Conservation (phyloP, 805 yeast genomes). For the Candida alai region DNA sequence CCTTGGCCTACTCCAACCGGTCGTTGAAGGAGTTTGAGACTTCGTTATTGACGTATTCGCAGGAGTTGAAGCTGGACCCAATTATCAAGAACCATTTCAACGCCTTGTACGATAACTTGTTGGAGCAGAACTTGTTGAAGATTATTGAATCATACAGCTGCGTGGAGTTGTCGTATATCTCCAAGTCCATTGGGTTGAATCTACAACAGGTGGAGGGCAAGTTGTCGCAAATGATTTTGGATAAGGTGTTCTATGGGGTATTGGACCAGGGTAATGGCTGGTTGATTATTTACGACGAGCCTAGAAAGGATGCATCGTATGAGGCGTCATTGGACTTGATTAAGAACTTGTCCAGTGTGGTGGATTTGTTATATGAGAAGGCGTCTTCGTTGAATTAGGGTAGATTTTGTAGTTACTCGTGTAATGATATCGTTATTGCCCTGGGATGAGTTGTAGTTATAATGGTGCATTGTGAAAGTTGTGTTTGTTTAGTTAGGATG, state of each 20-base stretch:
- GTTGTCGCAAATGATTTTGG: slow-evolving; percentile 93
- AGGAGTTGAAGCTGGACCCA: slow-evolving; percentile 79
- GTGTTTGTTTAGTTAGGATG: no score
- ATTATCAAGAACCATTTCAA: slow-evolving; percentile 89
- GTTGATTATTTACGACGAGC: slow-evolving; percentile 88
- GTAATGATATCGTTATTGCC: slow-evolving; percentile 4
- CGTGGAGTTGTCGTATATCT: slow-evolving; percentile 88
- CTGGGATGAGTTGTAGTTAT: slow-evolving; percentile 5
- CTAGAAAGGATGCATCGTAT: slow-evolving; percentile 82
- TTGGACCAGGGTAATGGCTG: slow-evolving; percentile 98
- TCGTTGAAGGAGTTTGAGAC: slow-evolving; percentile 87
- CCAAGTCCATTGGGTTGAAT: slow-evolving; percentile 84
- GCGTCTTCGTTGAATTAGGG: slow-evolving; percentile 74
- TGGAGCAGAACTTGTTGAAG: slow-evolving; percentile 90
- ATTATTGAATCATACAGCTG: slow-evolving; percentile 95
- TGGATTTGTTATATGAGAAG: slow-evolving; percentile 88
- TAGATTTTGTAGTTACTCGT: no score
- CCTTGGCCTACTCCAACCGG: slow-evolving; percentile 85
- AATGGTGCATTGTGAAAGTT: no score
- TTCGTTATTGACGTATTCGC: slow-evolving; percentile 66
- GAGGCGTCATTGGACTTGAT: slow-evolving; percentile 84
- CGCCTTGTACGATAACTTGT: slow-evolving; percentile 85
- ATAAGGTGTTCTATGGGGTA: slow-evolving; percentile 92
- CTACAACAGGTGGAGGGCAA: slow-evolving; percentile 89
- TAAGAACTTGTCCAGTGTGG: slow-evolving; percentile 81